Evolutionary conservation across 2,329 filamentous ascomycete genomes (phyloP).

Genomic region (Alternaria ventricosa): DNA sequence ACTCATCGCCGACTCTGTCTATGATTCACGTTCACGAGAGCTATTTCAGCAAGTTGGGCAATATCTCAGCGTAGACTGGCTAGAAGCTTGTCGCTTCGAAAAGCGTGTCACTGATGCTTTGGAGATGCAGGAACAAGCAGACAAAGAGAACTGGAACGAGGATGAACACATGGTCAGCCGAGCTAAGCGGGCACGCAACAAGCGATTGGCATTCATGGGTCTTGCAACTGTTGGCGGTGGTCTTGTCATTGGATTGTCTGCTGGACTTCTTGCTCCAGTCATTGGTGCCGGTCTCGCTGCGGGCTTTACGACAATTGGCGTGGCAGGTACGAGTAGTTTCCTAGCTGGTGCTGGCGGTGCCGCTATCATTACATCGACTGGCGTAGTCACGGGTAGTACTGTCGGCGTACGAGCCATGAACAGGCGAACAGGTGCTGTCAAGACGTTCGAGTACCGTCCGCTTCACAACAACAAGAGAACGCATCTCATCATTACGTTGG

Average conservation of each 20-base stretch:
- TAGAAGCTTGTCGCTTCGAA: conserved; percentile 95
- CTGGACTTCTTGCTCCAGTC: conserved; percentile 87
- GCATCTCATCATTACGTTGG: conserved; percentile 92
- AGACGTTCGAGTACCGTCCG: conserved; percentile 95
- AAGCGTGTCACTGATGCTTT: conserved; percentile 95
- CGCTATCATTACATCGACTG: conserved; percentile 89
- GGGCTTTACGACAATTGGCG: conserved; percentile 93
- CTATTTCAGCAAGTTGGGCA: conserved; percentile 83
- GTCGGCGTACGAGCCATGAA: conserved; percentile 88
- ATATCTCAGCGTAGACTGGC: conserved; percentile 81
- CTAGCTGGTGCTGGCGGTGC: conserved; percentile 90
- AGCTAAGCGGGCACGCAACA: conserved; percentile 79
- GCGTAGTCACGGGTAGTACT: conserved; percentile 82
- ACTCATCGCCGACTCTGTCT: conserved; percentile 93
- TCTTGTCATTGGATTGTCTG: conserved; percentile 92
- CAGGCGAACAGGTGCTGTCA: conserved; percentile 86
- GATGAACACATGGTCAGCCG: conserved; percentile 89
- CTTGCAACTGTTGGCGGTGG: conserved; percentile 94
- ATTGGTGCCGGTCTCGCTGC: conserved; percentile 94
- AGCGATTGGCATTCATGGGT: conserved; percentile 92
- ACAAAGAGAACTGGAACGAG: conserved; percentile 98
- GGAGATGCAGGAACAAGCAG: conserved; percentile 94
- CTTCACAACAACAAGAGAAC: conserved; percentile 98
- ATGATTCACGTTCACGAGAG: conserved; percentile 85
- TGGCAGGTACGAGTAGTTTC: conserved; percentile 86